Base-by-base conservation (phyloP, 495 filamentous ascomycete species). In the Talaromyces liani region DNA sequence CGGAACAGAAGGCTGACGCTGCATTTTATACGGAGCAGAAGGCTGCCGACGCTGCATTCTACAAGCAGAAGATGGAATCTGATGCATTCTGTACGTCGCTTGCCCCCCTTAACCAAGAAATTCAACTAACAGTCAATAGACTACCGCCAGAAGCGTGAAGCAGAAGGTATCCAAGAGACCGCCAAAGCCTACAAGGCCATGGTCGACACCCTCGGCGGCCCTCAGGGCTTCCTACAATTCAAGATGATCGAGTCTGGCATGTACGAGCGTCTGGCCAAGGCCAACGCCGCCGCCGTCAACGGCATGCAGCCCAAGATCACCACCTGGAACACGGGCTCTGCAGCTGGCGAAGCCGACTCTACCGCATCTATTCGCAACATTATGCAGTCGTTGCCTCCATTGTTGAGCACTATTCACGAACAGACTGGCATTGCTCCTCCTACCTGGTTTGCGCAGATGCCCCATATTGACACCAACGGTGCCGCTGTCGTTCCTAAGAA, bases 281-380 rank as follows among this genome's bases (percentile, higher is more conserved):
- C 75, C 7, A 78, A 75, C 58, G 91, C 87, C 24, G 67, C 77
- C 45, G 91, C 90, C 24, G 83, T 94, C 73, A 78, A 86, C 53
- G 91, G 91, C 57, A 75, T 94, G 66, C 84, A 91, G 68, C 91
- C 91, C 61, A 94, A 93, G 85, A 94, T 94, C 75, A 91, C 85
- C 57, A 82, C 91, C 9, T 94, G 91, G 91, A 93, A 92, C 72
- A 93, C 91, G 34, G 73, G 68, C 66, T 73, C 41, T 64, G 67
- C 36, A 12, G 70, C 69, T 29, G 71, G 68, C 14, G 63, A 67
- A 49, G 72, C 70, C 4, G 81, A 84, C 70, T 66, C 76, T 4
- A 71, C 75, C 22, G 84, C 76, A 4, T 73, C 84, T 5, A 79
- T 87, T 39, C 69, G 83, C 20, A 83, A 81, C 63, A 71, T 91